phyloP scores from a whole-genome alignment of 192 early-diverging fungal genomes.

The Bifiguratus adelaidae region DNA sequence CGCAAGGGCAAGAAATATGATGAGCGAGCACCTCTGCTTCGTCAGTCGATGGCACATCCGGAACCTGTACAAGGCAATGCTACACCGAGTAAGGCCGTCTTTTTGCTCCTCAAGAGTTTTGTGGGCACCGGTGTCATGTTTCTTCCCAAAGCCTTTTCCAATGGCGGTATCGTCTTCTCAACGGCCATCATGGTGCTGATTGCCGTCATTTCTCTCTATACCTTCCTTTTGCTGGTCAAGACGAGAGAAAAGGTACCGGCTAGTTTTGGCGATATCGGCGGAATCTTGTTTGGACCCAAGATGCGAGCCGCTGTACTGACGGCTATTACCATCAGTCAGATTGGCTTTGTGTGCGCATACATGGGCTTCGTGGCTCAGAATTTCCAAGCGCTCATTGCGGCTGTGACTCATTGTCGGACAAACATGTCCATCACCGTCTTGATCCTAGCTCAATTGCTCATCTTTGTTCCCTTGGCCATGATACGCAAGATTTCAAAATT shows the following conservation, averaged over 20 bases:
- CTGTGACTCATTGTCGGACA: slow-evolving; percentile 58
- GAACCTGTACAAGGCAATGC: slow-evolving; percentile 18
- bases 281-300: slow-evolving; percentile 45
- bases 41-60: not conserved
- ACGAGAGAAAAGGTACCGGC: slow-evolving; percentile 45
- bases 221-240: slow-evolving; percentile 56
- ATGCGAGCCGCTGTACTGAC: slow-evolving; percentile 47
- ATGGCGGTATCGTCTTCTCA: slow-evolving; percentile 55
- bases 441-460: slow-evolving; percentile 60
- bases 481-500: slow-evolving; percentile 85
- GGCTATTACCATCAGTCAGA: slow-evolving; percentile 39
- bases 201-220: slow-evolving; percentile 48
- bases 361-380: slow-evolving; percentile 87
- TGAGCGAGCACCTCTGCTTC: not conserved
- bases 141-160: slow-evolving; percentile 36
- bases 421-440: slow-evolving; percentile 30
- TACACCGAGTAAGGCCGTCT: slow-evolving; percentile 26
- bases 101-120: slow-evolving; percentile 35
- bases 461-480: slow-evolving; percentile 80
- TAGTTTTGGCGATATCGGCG: slow-evolving; percentile 59
- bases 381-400: slow-evolving; percentile 63
- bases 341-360: slow-evolving; percentile 88
- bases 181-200: slow-evolving; percentile 37
- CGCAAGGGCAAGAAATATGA: not conserved
- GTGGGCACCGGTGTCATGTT: slow-evolving; percentile 38